Conservation (phyloP, 805 yeast species). For the Sugiyamaella smithiae region DNA sequence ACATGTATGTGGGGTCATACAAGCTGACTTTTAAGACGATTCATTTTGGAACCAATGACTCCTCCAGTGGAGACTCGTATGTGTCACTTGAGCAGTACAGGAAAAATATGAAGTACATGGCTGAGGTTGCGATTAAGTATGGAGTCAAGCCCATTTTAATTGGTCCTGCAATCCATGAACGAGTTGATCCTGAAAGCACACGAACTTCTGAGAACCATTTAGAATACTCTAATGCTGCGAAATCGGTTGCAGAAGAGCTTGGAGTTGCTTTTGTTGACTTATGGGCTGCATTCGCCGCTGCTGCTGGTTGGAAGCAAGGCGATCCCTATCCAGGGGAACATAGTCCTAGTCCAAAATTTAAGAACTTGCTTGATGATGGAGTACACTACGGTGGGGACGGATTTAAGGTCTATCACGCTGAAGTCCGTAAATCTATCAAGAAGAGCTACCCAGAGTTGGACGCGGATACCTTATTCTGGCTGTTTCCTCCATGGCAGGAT, state of each 20-base stretch:
- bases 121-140: slow-evolving; percentile 39
- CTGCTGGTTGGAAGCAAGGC: slow-evolving; percentile 42
- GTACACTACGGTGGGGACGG: slow-evolving; percentile 57
- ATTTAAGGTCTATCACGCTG: slow-evolving; percentile 48
- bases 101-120: slow-evolving; percentile 47
- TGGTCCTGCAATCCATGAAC: slow-evolving; percentile 55
- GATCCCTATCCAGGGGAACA: slow-evolving; percentile 21
- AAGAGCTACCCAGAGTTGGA: slow-evolving; percentile 47
- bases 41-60: slow-evolving; percentile 83
- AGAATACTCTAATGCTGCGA: slow-evolving; percentile 51
- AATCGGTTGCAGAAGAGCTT: slow-evolving; percentile 44
- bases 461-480: slow-evolving; percentile 25
- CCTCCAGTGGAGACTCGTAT: slow-evolving; percentile 40
- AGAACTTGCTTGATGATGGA: slow-evolving; percentile 48
- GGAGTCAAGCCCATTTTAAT: slow-evolving; percentile 54
- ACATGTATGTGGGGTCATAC: too few relatives aligned
- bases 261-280: slow-evolving; percentile 58
- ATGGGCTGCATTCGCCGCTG: slow-evolving; percentile 42
- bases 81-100: slow-evolving; percentile 52
- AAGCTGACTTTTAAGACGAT: too few relatives aligned
- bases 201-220: slow-evolving; percentile 42
- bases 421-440: slow-evolving; percentile 40
- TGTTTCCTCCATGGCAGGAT: slow-evolving; percentile 1
- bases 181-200: slow-evolving; percentile 17
- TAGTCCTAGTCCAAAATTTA: slow-evolving; percentile 11